phyloP scores from a whole-genome alignment of 345 rosid species.

The Noccaea bulbosa region DNA sequence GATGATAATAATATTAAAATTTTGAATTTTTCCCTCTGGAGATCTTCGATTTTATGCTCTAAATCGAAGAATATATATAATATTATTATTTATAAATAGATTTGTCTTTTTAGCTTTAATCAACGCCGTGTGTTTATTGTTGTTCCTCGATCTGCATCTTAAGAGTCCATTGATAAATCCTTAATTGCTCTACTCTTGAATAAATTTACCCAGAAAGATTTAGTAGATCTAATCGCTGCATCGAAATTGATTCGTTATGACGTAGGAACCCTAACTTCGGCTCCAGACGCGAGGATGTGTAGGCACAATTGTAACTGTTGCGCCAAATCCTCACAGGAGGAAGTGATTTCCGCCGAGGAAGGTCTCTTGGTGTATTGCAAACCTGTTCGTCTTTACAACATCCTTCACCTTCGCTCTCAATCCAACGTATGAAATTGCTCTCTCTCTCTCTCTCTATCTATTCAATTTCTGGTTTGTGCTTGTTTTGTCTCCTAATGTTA shows the following conservation, averaged over 20 bases:
- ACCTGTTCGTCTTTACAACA: slow-evolving; percentile 80
- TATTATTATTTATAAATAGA: background rate
- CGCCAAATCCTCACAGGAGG: slow-evolving; percentile 63
- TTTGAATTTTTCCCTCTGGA: slow-evolving; percentile 4
- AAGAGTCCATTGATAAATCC: background rate
- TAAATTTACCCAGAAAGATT: background rate
- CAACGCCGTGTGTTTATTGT: background rate
- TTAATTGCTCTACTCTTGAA: background rate
- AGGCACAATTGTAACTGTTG: slow-evolving; percentile 63
- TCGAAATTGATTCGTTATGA: slow-evolving; percentile 2
- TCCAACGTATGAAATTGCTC: slow-evolving; percentile 52
- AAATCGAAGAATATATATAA: background rate
- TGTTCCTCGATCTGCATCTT: slow-evolving; percentile 2
- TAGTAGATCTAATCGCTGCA: slow-evolving; percentile 1
- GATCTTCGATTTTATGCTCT: slow-evolving; percentile 21
- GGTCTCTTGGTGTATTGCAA: slow-evolving; percentile 74
- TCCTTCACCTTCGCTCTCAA: slow-evolving; percentile 65
- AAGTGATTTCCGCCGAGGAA: slow-evolving; percentile 68
- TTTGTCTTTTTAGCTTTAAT: background rate
- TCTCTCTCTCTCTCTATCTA: background rate
- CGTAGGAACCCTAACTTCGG: background rate
- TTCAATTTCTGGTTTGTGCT: background rate
- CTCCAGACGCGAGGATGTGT: slow-evolving; percentile 54
- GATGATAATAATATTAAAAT: background rate
- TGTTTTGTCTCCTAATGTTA: slow-evolving; percentile 7